A percentile compares a stretch with the other conserved stretches of the same genome.
Evolutionary conservation across 1,139 yeast species (phyloP).

Genomic region (Yamadazyma triangularis): DNA sequence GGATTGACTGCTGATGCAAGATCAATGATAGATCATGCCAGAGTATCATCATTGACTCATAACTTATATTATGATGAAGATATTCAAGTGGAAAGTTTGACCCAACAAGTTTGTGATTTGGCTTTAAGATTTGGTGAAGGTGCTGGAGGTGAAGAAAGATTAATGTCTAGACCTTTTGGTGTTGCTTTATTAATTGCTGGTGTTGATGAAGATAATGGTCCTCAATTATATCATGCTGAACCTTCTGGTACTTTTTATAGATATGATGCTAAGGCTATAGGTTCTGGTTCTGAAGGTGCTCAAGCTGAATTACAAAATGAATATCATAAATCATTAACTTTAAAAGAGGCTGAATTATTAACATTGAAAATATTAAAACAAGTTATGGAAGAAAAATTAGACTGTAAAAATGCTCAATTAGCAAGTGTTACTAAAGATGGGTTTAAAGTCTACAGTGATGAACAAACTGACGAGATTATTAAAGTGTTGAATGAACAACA

Average conservation of each 20-base stretch:
- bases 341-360: slow-evolving; percentile 88
- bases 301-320: slow-evolving; percentile 97
- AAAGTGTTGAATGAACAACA: slow-evolving; percentile 70
- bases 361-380: slow-evolving; percentile 89
- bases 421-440: slow-evolving; percentile 92
- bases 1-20: slow-evolving; percentile 99
- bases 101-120: slow-evolving; percentile 95
- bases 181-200: slow-evolving; percentile 97
- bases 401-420: slow-evolving; percentile 91
- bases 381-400: slow-evolving; percentile 98
- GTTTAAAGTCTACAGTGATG: slow-evolving; percentile 80
- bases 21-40: slow-evolving; percentile 97
- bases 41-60: slow-evolving; percentile 88
- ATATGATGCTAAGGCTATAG: slow-evolving; percentile 98
- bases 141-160: slow-evolving; percentile 93
- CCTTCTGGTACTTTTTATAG: slow-evolving; percentile 98
- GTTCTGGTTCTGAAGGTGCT: slow-evolving; percentile 98
- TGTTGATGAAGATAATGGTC: slow-evolving; percentile 86
- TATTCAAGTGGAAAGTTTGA: slow-evolving; percentile 86
- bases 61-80: slow-evolving; percentile 88
- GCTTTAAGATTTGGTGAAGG: slow-evolving; percentile 98
- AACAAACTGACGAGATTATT: slow-evolving; percentile 78
- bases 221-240: slow-evolving; percentile 97
- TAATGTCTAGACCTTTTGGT: slow-evolving; percentile 99
- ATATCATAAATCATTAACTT: slow-evolving; percentile 90